Evolutionary conservation across 1,139 yeast species (phyloP), one percentile per base, ranked within the genome.

Genomic region (Tardiomyces depauwii): DNA sequence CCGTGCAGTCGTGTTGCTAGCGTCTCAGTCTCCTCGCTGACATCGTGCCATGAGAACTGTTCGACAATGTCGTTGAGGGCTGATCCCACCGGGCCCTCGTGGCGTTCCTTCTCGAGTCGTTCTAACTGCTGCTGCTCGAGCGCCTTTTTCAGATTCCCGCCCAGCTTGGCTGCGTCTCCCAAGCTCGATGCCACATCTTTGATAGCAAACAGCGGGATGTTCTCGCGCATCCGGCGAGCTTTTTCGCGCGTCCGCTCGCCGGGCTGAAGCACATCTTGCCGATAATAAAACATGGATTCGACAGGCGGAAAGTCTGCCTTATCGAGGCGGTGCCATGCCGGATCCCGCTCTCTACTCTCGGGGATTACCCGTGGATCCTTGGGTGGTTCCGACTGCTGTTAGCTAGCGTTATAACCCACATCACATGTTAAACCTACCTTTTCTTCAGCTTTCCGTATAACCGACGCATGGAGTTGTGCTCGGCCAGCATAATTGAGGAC

Each of bases 1-100:
- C 60, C 54, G 33, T 55, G 57, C 16, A 65, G 3, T 11, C 36
- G n/a, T 13, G 36, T 30, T 3, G 36, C 36, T 11, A 30, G 4
- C 10, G 36, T 30, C 36, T 30, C 36, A 5, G 10, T 14, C 36
- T 30, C 36, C 5, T 30, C 36, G 3, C 10, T 30, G 10, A 30
- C 36, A 13, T 30, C 36, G 36, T 30, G 36, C 36, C 36, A 30
- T 5, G 36, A 30, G 10, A 30, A 30, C 36, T 3, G 4, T 11
- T 30, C 36, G 5, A 30, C 16, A 10, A 30, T 30, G 11, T 30
- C 36, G 10, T 30, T 12, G 36, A 30, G 36, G 3, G 36, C 10
- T 14, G 16, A 11, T 5, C 16, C 36, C 30, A 10, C 12, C 5
- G 5, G n/a, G 36, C 10, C 36, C 25, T 7, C 25, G 25, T 7